Evolutionary conservation across 208 protist species (phyloP), one percentile per base, ranked within the genome.

Genomic region (Leishmania arabica): DNA sequence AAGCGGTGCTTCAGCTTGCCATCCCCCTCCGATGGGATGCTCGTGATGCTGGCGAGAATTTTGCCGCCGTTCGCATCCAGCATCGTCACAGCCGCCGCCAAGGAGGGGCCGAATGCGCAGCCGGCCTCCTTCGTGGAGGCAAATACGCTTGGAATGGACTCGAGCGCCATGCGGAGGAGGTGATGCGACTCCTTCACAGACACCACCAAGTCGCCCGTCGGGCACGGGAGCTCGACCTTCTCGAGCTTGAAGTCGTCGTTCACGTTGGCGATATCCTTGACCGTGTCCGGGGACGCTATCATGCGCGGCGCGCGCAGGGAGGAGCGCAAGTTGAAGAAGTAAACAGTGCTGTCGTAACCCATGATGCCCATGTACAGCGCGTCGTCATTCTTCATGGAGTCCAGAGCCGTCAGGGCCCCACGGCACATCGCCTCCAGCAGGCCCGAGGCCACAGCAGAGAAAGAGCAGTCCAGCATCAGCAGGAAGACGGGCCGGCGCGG

Each of bases 381-480:
- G 84, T 99, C 98, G 68, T 96, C 91, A 51, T 93, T 85, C 72
- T 93, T 85, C 88, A 97, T 90, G 27, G 75, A 81, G 75, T 97
- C 93, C 27, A 98, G 86, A 17, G 93, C 93, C 17, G 79, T 74
- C 27, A 95, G 90, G 11, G 89, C 92, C 47, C 92, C 94, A 17
- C 60, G 64, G 81, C 92, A 97, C 80, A 93, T 93, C 34, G 77
- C 79, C 47, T 82, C 56, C 70, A 99, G 86, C 79, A 98, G 83
- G n/a, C 98, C 98, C 1, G 92, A 95, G n/a, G 80, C 80, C 21
- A 99, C 89, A 0, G 96, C 90, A 24, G 91, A 81, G 85, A 95
- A 96, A n/a, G 93, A 98, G 71, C 98, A 98, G 83, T 99, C 98
- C 45, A 99, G 93, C 77, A 99, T 80, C 62, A 99, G 98, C 72